Percentiles rank a stretch among this genome's conserved stretches.
Evolutionary conservation across 371 early-diverging fungal species (phyloP).

Genomic region (Mortierella sp.): DNA sequence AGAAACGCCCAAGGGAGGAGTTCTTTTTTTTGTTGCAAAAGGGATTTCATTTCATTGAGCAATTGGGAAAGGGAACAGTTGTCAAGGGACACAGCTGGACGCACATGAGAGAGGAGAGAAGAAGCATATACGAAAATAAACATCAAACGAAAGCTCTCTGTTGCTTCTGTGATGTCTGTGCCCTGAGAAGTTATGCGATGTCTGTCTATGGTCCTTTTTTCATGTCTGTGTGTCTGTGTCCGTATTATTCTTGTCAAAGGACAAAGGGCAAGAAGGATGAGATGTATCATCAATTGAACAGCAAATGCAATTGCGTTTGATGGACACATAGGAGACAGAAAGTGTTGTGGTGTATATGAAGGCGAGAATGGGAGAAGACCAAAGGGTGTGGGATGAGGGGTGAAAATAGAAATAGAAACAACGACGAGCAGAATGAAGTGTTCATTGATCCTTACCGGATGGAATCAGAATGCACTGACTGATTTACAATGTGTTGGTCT

Average conservation of each 20-base stretch:
- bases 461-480: neutral
- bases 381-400: neutral
- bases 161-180: neutral
- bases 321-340: neutral
- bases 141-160: neutral
- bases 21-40: neutral
- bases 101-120: neutral
- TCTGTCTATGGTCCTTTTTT: neutral
- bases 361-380: neutral
- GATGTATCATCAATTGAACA: neutral
- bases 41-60: neutral
- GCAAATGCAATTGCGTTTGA: neutral
- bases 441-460: neutral
- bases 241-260: neutral
- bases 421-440: neutral
- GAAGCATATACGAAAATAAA: neutral
- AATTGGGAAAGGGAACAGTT: neutral
- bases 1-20: conserved; percentile 8
- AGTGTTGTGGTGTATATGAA: neutral
- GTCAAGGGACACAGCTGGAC: neutral
- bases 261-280: too few species aligned
- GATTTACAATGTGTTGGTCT: neutral
- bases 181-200: conserved; percentile 1
- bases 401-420: neutral
- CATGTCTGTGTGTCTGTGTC: neutral